These are phyloP conservation scores for Lavandula angustifolia DNA, from an alignment of 257 asterid genomes.

Conservation along the genomic window DNA sequence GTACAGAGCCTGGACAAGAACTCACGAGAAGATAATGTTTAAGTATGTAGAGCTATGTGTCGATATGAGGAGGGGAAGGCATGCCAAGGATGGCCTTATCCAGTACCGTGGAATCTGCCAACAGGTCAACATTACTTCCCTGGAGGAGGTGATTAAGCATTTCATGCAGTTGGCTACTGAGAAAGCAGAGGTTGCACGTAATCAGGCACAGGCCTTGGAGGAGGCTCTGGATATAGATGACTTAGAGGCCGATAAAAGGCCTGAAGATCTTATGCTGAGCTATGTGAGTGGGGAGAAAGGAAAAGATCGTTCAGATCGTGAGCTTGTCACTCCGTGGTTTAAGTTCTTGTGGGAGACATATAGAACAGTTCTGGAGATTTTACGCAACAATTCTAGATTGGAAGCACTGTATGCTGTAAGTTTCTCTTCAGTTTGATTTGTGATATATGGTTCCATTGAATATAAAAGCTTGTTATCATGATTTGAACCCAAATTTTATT, in stretches of 20 bases:
- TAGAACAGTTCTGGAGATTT: slow-evolving; percentile 29
- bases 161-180: slow-evolving; percentile 93
- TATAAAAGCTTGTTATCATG: background rate
- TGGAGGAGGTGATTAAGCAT: slow-evolving; percentile 95
- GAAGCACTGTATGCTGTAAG: slow-evolving; percentile 33
- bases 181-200: slow-evolving; percentile 86
- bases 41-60: slow-evolving; percentile 93
- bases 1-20: slow-evolving; percentile 91
- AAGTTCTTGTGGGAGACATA: slow-evolving; percentile 37
- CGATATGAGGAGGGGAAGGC: slow-evolving; percentile 94
- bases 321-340: slow-evolving; percentile 47
- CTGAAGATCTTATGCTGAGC: slow-evolving; percentile 95
- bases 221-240: slow-evolving; percentile 92
- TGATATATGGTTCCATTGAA: background rate
- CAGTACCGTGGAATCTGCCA: slow-evolving; percentile 95
- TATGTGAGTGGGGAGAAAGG: slow-evolving; percentile 97
- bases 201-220: slow-evolving; percentile 78
- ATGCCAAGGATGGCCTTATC: slow-evolving; percentile 93
- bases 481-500: background rate
- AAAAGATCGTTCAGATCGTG: slow-evolving; percentile 91
- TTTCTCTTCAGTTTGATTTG: background rate
- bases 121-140: slow-evolving; percentile 80
- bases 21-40: slow-evolving; percentile 83
- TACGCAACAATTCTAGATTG: slow-evolving; percentile 32
- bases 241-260: slow-evolving; percentile 89